Percentiles rank a stretch among this genome's conserved stretches.
These are phyloP conservation scores for Populus trichocarpa DNA, from an alignment of 441 rosid species.

Conservation along the genomic window DNA sequence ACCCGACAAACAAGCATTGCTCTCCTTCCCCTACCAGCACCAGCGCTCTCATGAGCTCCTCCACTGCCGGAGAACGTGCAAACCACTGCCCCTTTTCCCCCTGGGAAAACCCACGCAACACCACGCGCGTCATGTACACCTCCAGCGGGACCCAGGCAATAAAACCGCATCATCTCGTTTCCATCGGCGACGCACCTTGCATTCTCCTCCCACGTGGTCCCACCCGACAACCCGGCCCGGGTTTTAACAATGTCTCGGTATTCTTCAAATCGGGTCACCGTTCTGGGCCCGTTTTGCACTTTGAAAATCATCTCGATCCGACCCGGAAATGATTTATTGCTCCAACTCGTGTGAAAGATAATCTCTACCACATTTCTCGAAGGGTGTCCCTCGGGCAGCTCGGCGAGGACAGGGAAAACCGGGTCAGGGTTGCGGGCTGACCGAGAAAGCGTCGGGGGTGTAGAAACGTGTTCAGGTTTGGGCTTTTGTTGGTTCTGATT, in stretches of 20 bases:
- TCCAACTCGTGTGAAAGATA: slow-evolving; percentile 92
- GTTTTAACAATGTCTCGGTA: slow-evolving; percentile 70
- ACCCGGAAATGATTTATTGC: slow-evolving; percentile 66
- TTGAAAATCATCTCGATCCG: slow-evolving; percentile 84
- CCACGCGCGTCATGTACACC: slow-evolving; percentile 35
- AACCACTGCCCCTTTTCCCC: slow-evolving; percentile 59
- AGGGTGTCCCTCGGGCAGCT: slow-evolving; percentile 81
- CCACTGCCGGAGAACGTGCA: slow-evolving; percentile 79
- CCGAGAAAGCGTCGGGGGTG: slow-evolving; percentile 27
- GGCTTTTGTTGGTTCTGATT: neutral
- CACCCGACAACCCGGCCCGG: slow-evolving; percentile 37
- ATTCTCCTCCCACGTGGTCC: slow-evolving; percentile 51
- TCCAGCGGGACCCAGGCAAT: slow-evolving; percentile 62
- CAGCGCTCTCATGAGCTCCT: slow-evolving; percentile 72
- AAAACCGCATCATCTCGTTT: slow-evolving; percentile 94
- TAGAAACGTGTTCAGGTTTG: slow-evolving; percentile 25
- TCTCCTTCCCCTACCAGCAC: slow-evolving; percentile 76
- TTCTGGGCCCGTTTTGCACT: slow-evolving; percentile 72
- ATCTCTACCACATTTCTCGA: slow-evolving; percentile 91
- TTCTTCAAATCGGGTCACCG: slow-evolving; percentile 79
- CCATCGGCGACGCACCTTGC: slow-evolving; percentile 89
- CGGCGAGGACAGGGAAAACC: slow-evolving; percentile 59
- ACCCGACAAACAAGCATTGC: slow-evolving; percentile 91
- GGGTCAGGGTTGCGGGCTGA: slow-evolving; percentile 44
- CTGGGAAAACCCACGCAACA: slow-evolving; percentile 57